These are phyloP conservation scores for Bidens hawaiensis DNA, from an alignment of 140 eudicot species.

Conservation along the genomic window DNA sequence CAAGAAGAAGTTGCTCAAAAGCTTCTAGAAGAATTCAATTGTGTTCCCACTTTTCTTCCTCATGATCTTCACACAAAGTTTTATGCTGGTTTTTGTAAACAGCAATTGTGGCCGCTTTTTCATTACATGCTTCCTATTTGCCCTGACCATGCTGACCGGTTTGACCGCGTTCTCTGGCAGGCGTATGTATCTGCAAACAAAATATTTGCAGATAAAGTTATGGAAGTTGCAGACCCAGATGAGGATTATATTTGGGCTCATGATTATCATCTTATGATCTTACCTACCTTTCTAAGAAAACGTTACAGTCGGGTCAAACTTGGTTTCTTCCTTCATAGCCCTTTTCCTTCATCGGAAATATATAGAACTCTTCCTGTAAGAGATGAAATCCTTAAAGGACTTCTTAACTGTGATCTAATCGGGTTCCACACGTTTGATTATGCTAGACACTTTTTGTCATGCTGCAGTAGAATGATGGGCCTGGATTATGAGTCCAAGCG, in stretches of 20 bases:
- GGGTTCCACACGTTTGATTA: slow-evolving; percentile 48
- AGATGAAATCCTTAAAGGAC: slow-evolving; percentile 35
- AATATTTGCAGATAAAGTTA: slow-evolving; percentile 36
- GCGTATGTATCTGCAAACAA: slow-evolving; percentile 42
- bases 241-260: slow-evolving; percentile 45
- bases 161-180: slow-evolving; percentile 38
- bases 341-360: slow-evolving; percentile 45
- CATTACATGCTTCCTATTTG: slow-evolving; percentile 45
- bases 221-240: slow-evolving; percentile 39
- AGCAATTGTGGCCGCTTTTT: slow-evolving; percentile 38
- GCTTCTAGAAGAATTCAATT: slow-evolving; percentile 32
- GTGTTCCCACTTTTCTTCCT: slow-evolving; percentile 41
- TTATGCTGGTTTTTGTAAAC: slow-evolving; percentile 41
- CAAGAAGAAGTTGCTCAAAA: slow-evolving; percentile 45
- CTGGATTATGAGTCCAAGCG: slow-evolving; percentile 40
- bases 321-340: slow-evolving; percentile 41
- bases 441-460: slow-evolving; percentile 39
- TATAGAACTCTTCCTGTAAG: slow-evolving; percentile 41
- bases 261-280: slow-evolving; percentile 40
- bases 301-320: slow-evolving; percentile 29
- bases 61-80: slow-evolving; percentile 28
- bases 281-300: slow-evolving; percentile 39
- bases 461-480: slow-evolving; percentile 47
- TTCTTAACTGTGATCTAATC: slow-evolving; percentile 36
- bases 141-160: slow-evolving; percentile 30